A percentile compares a stretch with the other conserved stretches of the same genome.
Evolutionary conservation across 2,329 filamentous ascomycete species (phyloP).

Genomic region (Sordariomycetes sp.): DNA sequence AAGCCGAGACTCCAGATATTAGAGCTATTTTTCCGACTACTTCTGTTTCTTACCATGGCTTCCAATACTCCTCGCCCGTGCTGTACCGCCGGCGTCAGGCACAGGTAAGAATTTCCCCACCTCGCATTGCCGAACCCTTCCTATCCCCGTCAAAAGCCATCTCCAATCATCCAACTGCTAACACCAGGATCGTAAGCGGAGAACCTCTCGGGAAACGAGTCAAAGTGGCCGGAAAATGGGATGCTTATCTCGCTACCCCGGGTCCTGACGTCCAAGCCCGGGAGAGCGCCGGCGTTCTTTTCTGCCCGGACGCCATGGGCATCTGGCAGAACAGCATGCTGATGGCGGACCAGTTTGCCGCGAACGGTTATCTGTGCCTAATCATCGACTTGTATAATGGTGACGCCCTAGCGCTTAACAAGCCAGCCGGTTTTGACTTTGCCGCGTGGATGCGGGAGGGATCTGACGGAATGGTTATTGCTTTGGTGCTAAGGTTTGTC

Average conservation of each 20-base stretch:
- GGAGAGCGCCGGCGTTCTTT: slow-evolving; percentile 25
- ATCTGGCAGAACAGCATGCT: slow-evolving; percentile 32
- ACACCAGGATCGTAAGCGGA: slow-evolving; percentile 24
- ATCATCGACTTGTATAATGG: slow-evolving; percentile 21
- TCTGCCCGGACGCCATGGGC: slow-evolving; percentile 37
- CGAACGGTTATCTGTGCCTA: slow-evolving; percentile 19
- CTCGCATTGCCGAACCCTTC: background rate
- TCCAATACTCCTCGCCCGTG: slow-evolving; percentile 32
- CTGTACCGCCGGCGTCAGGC: slow-evolving; percentile 32
- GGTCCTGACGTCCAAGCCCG: slow-evolving; percentile 13
- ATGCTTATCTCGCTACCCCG: slow-evolving; percentile 41
- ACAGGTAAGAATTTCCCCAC: slow-evolving; percentile 24
- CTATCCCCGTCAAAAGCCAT: background rate
- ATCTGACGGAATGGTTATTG: slow-evolving; percentile 52
- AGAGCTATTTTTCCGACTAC: too few relatives aligned
- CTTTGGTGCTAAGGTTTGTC: slow-evolving; percentile 57
- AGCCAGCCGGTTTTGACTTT: slow-evolving; percentile 14
- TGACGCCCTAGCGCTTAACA: slow-evolving; percentile 33
- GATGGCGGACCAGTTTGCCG: slow-evolving; percentile 24
- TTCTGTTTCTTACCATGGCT: slow-evolving; percentile 20
- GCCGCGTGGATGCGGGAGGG: slow-evolving; percentile 25
- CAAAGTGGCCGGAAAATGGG: slow-evolving; percentile 31
- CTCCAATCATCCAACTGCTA: background rate
- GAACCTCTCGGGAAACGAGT: slow-evolving; percentile 31
- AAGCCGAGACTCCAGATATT: too few relatives aligned